Evolutionary conservation across 768 basidiomycete genomes (phyloP).

Genomic region (Xanthoconium stramineum): DNA sequence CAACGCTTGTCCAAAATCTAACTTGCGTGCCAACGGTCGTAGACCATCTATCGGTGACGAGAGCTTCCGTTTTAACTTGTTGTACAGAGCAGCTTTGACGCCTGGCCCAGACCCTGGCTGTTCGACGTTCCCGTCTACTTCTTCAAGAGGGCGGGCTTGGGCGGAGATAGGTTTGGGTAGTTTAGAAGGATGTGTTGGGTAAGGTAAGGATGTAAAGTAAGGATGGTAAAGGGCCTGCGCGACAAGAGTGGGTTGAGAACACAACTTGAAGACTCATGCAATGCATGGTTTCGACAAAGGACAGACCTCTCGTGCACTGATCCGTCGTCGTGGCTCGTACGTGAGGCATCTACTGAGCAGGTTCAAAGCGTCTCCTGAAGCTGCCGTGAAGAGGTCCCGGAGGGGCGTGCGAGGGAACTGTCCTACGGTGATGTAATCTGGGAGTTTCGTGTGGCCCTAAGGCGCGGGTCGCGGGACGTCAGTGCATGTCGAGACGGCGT

Average conservation of each 20-base stretch:
- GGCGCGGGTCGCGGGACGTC: background rate
- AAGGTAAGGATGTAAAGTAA: constrained; percentile 84
- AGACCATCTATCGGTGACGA: constrained; percentile 49
- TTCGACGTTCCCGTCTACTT: constrained; percentile 73
- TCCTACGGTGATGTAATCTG: constrained; percentile 84
- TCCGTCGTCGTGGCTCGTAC: constrained; percentile 83
- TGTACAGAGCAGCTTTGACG: constrained; percentile 49
- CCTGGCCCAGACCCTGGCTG: constrained; percentile 46
- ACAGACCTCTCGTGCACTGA: constrained; percentile 74
- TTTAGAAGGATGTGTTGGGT: constrained; percentile 84
- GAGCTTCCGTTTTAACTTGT: constrained; percentile 69
- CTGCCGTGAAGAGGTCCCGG: constrained; percentile 87
- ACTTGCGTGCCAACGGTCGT: constrained; percentile 62
- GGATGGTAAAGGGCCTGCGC: constrained; percentile 77
- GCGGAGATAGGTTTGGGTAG: constrained; percentile 69
- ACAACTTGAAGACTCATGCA: background rate
- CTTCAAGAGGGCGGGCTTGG: constrained; percentile 62
- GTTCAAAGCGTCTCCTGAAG: constrained; percentile 80
- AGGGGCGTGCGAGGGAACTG: constrained; percentile 82
- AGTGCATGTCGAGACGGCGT: background rate
- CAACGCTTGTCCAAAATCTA: constrained; percentile 61
- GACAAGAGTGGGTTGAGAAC: background rate
- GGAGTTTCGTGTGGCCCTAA: constrained; percentile 87
- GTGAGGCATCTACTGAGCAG: constrained; percentile 74
- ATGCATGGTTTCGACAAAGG: background rate